These are phyloP conservation scores for Rauvolfia tetraphylla DNA, from an alignment of 257 asterid species.

Conservation along the genomic window DNA sequence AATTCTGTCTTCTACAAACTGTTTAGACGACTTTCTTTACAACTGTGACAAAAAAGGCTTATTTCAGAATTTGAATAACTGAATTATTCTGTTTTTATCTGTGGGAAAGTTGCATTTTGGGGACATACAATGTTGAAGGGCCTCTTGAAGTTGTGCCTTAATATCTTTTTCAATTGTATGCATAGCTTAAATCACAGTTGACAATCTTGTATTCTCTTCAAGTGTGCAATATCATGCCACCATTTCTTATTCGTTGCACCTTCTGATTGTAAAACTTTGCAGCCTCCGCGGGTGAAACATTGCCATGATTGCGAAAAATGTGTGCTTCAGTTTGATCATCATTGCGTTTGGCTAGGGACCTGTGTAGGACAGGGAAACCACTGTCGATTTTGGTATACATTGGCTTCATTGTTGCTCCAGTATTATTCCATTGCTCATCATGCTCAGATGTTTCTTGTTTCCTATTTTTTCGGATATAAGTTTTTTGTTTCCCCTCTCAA, in stretches of 20 bases:
- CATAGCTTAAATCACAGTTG: not conserved
- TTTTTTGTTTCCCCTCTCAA: not conserved
- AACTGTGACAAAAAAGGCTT: not conserved
- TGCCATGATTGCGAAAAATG: slow-evolving; percentile 97
- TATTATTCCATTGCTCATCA: slow-evolving; percentile 2
- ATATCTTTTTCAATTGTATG: not conserved
- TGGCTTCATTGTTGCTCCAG: slow-evolving; percentile 10
- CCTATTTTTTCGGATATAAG: not conserved
- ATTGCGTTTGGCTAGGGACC: slow-evolving; percentile 97
- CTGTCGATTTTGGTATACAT: slow-evolving; percentile 71
- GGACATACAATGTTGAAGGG: not conserved
- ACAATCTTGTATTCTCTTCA: not conserved
- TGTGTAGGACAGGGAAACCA: slow-evolving; percentile 94
- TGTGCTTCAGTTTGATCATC: slow-evolving; percentile 99
- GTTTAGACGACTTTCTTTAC: not conserved
- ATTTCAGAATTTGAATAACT: not conserved
- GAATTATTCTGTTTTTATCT: not conserved
- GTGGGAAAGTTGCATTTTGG: not conserved
- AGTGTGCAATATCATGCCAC: slow-evolving; percentile 6
- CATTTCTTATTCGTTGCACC: slow-evolving; percentile 17
- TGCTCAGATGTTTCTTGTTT: not conserved
- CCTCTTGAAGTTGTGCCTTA: not conserved
- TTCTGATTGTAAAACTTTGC: slow-evolving; percentile 27
- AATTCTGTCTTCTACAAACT: too few species aligned
- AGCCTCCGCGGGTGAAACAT: slow-evolving; percentile 99